phyloP scores from a whole-genome alignment of 345 rosid genomes.

The Citrus glauca region DNA sequence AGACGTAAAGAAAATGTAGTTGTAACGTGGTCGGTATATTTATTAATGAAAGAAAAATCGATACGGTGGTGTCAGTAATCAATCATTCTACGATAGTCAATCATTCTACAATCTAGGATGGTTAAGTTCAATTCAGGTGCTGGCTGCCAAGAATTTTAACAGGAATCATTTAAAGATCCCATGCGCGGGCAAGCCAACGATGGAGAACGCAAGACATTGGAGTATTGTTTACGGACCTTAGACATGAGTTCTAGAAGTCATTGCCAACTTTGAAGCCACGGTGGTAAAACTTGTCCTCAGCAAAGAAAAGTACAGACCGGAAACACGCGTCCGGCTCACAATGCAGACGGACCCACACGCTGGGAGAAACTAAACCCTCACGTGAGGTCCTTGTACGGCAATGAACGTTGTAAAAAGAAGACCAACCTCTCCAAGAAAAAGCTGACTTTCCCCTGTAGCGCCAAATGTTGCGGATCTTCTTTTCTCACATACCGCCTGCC shows the following conservation, averaged over 20 bases:
- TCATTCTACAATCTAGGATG: neutral
- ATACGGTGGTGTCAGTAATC: neutral
- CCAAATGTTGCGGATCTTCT: slow-evolving; percentile 56
- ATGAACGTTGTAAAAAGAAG: neutral
- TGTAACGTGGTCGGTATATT: neutral
- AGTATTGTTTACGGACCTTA: too few species aligned
- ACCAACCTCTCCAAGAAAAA: slow-evolving; percentile 20
- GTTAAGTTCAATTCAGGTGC: neutral
- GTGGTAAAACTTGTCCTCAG: neutral
- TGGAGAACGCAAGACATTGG: neutral
- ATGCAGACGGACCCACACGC: slow-evolving; percentile 14
- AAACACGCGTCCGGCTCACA: slow-evolving; percentile 31
- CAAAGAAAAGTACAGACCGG: too few species aligned
- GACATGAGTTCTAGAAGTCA: too few species aligned
- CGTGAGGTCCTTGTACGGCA: neutral
- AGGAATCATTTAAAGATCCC: neutral
- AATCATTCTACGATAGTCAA: neutral
- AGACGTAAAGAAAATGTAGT: neutral
- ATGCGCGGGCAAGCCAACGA: neutral
- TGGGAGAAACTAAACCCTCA: neutral
- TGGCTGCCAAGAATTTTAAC: neutral
- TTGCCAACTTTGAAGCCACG: neutral
- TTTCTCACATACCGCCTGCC: neutral
- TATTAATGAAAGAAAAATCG: too few species aligned
- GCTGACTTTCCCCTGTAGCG: slow-evolving; percentile 3